phyloP scores from a whole-genome alignment of 164 flowering plant genomes.

The Vitis vinifera region ASM3070453v1 NC_081809.1:24870001-24870500 shows the following conservation, averaged over 20 bases:
- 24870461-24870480: constrained; percentile 27
- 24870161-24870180: too few relatives aligned
- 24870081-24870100: background rate
- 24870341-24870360: background rate
- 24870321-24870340: constrained; percentile 9
- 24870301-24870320: constrained; percentile 23
- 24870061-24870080: constrained; percentile 3
- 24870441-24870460: constrained; percentile 25
- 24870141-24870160: background rate
- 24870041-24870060: background rate
- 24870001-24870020: constrained; percentile 15
- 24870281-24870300: constrained; percentile 16
- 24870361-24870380: too few relatives aligned
- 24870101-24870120: constrained; percentile 3
- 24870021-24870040: constrained; percentile 12
- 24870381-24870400: constrained; percentile 4
- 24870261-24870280: background rate
- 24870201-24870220: background rate
- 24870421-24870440: constrained; percentile 19
- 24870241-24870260: background rate
- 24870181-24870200: too few relatives aligned
- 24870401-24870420: constrained; percentile 32
- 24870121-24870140: background rate
- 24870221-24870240: constrained; percentile 7
- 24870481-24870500: constrained; percentile 24